Percentiles rank a stretch among this genome's conserved stretches.
These are phyloP conservation scores for Rhizopogon salebrosus DNA, from an alignment of 768 basidiomycete genomes.

Conservation along the genomic window DNA sequence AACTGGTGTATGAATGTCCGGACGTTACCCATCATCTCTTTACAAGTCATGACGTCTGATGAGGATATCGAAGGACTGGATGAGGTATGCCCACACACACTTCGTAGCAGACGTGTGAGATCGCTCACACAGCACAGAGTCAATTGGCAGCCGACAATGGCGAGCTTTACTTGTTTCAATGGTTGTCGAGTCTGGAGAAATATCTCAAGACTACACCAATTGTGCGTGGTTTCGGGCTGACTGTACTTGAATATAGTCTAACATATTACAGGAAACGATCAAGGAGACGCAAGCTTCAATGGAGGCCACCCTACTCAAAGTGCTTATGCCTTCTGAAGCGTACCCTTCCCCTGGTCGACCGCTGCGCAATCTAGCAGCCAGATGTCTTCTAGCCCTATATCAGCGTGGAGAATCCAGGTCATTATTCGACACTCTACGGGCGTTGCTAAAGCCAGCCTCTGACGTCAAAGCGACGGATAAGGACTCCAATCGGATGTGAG, in stretches of 20 bases:
- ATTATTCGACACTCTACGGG: slow-evolving; percentile 82
- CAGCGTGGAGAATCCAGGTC: slow-evolving; percentile 76
- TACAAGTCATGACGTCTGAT: slow-evolving; percentile 20
- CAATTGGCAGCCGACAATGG: slow-evolving; percentile 70
- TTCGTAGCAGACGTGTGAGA: slow-evolving; percentile 1
- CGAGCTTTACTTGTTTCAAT: slow-evolving; percentile 81
- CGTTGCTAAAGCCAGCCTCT: slow-evolving; percentile 66
- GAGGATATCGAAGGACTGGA: slow-evolving; percentile 23
- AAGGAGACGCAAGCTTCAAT: slow-evolving; percentile 59
- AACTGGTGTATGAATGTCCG: too few species aligned
- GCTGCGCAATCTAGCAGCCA: slow-evolving; percentile 68
- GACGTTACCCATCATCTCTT: too few species aligned
- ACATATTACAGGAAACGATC: slow-evolving; percentile 49
- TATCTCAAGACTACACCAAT: slow-evolving; percentile 42
- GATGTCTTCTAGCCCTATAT: slow-evolving; percentile 74
- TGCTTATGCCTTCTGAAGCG: slow-evolving; percentile 56
- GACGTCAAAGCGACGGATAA: slow-evolving; percentile 66
- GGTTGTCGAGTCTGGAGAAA: slow-evolving; percentile 67
- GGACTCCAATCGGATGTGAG: slow-evolving; percentile 66
- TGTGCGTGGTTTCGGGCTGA: slow-evolving; percentile 36
- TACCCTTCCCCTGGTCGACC: slow-evolving; percentile 88
- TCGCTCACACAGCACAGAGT: slow-evolving; percentile 35
- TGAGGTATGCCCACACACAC: slow-evolving; percentile 19
- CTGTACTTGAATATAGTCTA: background rate
- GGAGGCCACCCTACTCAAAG: slow-evolving; percentile 60